phyloP scores from a whole-genome alignment of 306 rosid genomes.

The Albizia julibrissin region DNA sequence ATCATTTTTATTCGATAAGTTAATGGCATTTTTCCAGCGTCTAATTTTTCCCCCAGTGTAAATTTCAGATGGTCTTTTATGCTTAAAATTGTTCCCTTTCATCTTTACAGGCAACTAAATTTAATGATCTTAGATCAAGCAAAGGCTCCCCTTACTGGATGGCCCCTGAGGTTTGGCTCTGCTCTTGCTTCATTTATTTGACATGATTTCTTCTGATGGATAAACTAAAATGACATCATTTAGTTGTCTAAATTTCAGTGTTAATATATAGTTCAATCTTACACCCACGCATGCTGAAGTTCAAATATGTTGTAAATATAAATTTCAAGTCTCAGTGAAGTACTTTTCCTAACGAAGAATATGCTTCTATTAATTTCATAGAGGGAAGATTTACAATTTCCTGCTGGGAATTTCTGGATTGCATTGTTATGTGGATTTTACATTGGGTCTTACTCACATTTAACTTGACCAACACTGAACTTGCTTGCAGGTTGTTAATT shows the following conservation, averaged over 20 bases:
- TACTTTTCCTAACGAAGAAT: background rate
- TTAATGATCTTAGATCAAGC: constrained; percentile 60
- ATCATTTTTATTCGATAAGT: background rate
- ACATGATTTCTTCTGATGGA: constrained; percentile 16
- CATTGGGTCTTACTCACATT: background rate
- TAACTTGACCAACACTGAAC: constrained; percentile 27
- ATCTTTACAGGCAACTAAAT: constrained; percentile 53
- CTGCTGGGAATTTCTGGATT: constrained; percentile 1
- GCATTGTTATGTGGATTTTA: background rate
- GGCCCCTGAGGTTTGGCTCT: constrained; percentile 66
- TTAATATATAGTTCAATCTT: background rate
- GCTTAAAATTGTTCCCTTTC: constrained; percentile 29
- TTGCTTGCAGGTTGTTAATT: constrained; percentile 54
- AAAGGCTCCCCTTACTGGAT: constrained; percentile 71
- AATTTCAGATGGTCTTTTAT: background rate
- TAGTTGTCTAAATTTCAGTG: constrained; percentile 6
- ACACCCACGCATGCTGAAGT: background rate
- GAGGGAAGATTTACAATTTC: background rate
- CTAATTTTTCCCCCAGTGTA: background rate
- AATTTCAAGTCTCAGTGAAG: constrained; percentile 3
- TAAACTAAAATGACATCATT: constrained; percentile 22
- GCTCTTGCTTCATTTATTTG: constrained; percentile 17
- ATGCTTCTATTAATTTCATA: constrained; percentile 17
- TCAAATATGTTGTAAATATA: background rate
- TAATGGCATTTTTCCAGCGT: background rate